Conservation (phyloP, 176 grass and related monocot species). For the Musa schizocarpa region DNA sequence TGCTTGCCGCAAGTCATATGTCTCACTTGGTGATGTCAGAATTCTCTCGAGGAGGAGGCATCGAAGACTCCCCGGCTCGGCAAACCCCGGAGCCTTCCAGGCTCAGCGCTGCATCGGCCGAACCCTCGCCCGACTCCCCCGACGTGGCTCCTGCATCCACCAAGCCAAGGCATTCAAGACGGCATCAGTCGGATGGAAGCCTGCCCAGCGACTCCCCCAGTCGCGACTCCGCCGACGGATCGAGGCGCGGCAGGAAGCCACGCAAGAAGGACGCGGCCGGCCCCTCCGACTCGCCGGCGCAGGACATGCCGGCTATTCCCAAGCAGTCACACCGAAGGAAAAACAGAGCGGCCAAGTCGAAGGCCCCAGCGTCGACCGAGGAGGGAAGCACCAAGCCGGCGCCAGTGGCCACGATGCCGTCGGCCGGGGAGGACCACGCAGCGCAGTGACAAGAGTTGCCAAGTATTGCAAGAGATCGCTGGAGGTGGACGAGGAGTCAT, state of each 20-base stretch:
- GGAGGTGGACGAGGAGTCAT: no score
- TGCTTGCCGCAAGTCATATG: no score
- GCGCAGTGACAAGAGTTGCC: no score
- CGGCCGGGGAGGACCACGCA: no score
- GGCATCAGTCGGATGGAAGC: conserved; percentile 56
- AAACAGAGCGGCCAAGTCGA: conserved; percentile 16
- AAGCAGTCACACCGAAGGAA: conserved; percentile 66
- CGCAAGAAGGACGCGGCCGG: conserved; percentile 45
- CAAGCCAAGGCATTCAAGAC: conserved; percentile 39
- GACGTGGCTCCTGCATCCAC: conserved; percentile 26
- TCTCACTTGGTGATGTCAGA: background rate
- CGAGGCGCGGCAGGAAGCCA: conserved; percentile 45
- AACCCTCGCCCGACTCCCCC: background rate
- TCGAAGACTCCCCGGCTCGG: conserved; percentile 24
- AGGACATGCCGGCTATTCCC: conserved; percentile 59
- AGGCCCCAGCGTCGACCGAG: conserved; percentile 22
- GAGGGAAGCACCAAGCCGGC: conserved; percentile 6
- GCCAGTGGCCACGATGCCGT: background rate
- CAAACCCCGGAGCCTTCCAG: conserved; percentile 1
- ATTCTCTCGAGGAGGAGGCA: background rate
- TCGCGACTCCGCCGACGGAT: conserved; percentile 30
- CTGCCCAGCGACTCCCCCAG: conserved; percentile 30
- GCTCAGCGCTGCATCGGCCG: background rate
- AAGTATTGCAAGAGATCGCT: no score
- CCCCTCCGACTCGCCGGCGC: background rate